A percentile compares a stretch with the other conserved stretches of the same genome.
These are phyloP conservation scores for Cadophora sp. DNA, from an alignment of 2,329 filamentous ascomycete genomes.

Conservation along the genomic window DNA sequence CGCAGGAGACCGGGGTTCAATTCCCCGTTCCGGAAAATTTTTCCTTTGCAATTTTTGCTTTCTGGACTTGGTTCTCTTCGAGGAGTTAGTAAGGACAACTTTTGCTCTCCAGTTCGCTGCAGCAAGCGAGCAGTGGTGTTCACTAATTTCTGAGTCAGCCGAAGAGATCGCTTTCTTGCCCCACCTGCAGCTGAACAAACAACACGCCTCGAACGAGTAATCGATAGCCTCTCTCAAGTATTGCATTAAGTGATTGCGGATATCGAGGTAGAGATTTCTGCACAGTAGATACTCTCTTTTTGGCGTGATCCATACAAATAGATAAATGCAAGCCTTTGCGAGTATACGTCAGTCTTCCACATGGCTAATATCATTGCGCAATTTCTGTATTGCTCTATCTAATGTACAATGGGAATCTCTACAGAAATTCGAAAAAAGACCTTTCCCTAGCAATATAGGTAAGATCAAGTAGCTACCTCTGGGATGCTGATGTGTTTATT, in stretches of 20 bases:
- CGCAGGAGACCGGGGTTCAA: constrained; percentile 13
- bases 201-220: no score
- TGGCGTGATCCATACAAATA: no score
- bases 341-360: no score
- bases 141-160: background rate
- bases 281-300: no score
- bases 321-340: no score
- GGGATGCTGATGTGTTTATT: background rate
- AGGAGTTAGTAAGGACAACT: background rate
- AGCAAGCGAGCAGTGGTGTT: background rate
- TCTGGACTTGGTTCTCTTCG: background rate
- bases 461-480: background rate
- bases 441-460: background rate
- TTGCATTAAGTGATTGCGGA: no score
- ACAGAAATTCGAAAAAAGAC: background rate
- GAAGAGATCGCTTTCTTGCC: no score
- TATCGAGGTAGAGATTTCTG: no score
- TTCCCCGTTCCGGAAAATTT: constrained; percentile 9
- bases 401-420: background rate
- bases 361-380: no score
- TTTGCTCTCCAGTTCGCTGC: background rate
- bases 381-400: background rate
- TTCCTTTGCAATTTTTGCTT: background rate
- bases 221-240: no score
- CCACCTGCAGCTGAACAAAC: no score